phyloP scores from a whole-genome alignment of 2,329 filamentous ascomycete species.

The Cytospora paraplurivora region DNA sequence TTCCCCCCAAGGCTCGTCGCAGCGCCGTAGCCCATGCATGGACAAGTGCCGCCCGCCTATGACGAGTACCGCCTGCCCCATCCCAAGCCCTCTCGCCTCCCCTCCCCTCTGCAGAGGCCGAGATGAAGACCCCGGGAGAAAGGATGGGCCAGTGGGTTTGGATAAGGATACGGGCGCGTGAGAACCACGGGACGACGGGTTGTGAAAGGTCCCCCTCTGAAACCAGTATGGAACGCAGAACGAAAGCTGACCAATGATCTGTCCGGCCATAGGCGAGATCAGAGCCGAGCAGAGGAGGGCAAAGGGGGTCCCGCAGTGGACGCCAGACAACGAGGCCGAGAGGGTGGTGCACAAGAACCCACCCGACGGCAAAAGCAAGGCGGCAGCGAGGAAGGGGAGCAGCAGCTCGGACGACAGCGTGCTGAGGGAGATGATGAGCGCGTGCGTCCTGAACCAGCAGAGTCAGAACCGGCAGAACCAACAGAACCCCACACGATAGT shows the following conservation, averaged over 20 bases:
- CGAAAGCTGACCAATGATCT: not conserved
- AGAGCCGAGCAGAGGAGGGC: constrained; percentile 25
- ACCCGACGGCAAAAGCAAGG: constrained; percentile 7
- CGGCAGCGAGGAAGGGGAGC: not conserved
- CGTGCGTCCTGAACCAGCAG: not conserved
- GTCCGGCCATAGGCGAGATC: constrained; percentile 15
- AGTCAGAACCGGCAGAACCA: not conserved
- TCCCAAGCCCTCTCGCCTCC: no score
- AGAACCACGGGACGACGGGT: not conserved
- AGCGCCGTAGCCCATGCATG: no score
- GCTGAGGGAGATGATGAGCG: constrained; percentile 14
- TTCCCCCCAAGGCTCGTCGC: not conserved
- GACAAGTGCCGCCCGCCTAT: no score
- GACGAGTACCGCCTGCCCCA: no score
- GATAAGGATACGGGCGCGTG: not conserved
- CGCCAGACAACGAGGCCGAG: constrained; percentile 23
- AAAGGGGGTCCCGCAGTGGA: constrained; percentile 23
- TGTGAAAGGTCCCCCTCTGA: not conserved
- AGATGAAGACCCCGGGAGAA: no score
- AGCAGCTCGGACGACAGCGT: not conserved
- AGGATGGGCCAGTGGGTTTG: not conserved
- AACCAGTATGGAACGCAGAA: not conserved
- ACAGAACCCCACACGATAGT: not conserved
- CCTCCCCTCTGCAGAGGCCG: no score
- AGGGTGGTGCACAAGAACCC: constrained; percentile 20